Evolutionary conservation across 202 grass and related monocot genomes (phyloP), one percentile per base, ranked within the genome.

Genomic region (Bolboschoenoplectus hybrid): DNA sequence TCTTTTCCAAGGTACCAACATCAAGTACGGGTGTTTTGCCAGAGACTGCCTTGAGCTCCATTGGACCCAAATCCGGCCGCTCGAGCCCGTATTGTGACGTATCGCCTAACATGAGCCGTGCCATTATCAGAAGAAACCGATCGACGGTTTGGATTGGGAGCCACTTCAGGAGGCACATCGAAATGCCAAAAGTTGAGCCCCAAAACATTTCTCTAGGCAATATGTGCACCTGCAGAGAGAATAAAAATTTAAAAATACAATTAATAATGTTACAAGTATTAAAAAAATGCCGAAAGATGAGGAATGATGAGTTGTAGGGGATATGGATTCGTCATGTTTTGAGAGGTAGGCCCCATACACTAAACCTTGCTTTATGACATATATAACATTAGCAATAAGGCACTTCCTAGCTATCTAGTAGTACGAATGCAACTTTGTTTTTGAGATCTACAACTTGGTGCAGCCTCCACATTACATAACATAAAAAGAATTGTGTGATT

Each of bases 11-110:
- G 1, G 96, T 90, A 16, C 96, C 96, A 0, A 96, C 96, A 57
- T 98, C 96, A 4, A 98, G 91, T 9, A 98, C 96, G 0, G 96
- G 96, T 0, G 93, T 96, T 81, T 98, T 98, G 56, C 96, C 96
- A 0, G 52, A 91, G 1, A 91, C 49, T 9, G 53, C 40, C 64
- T 98, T 98, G 5, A 92, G 85, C 74, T 94, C 91, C 78, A 98
- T 82, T 0, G 96, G 96, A 12, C 96, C 96, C 47, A 94, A 65
- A 53, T 71, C 87, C 1, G 96, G 96, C 1, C 93, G 93, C 61
- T 79, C 38, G 62, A 98, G 89, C 11, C 96, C 91, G 2, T 91
- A 19, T 45, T 40, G 73, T 5, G 86, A 34, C 0, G 91, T 95
- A 55, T 98, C 93, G 0, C 96, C 96, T 38, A 98, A 71, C 58